phyloP scores from a whole-genome alignment of 1,139 yeast genomes.

The Candida sp. region DNA sequence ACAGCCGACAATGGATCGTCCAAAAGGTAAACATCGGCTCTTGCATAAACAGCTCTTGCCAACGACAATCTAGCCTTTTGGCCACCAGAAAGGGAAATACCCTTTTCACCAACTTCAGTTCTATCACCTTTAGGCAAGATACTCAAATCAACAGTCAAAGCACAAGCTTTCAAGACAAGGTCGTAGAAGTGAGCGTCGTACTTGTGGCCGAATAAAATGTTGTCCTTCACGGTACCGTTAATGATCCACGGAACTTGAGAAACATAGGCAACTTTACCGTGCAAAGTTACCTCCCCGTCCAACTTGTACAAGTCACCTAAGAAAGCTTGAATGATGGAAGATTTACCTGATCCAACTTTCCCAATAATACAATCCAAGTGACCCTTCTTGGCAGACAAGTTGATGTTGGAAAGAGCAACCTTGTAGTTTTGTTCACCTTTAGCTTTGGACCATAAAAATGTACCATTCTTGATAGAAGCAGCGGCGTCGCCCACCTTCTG shows the following conservation, averaged over 20 bases:
- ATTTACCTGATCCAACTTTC: slow-evolving; percentile 91
- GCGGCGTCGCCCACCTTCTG: slow-evolving; percentile 66
- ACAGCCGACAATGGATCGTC: slow-evolving; percentile 43
- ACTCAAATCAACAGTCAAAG: slow-evolving; percentile 36
- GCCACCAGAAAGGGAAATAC: slow-evolving; percentile 44
- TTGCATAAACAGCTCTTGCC: slow-evolving; percentile 43
- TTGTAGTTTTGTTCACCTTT: slow-evolving; percentile 65
- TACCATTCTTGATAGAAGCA: slow-evolving; percentile 71
- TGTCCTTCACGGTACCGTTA: slow-evolving; percentile 41
- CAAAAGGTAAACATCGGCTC: slow-evolving; percentile 40
- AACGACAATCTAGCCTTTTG: slow-evolving; percentile 43
- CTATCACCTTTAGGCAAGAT: slow-evolving; percentile 41
- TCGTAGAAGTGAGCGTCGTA: slow-evolving; percentile 31
- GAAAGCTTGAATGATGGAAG: slow-evolving; percentile 82
- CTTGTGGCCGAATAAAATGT: slow-evolving; percentile 41
- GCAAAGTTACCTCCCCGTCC: slow-evolving; percentile 73
- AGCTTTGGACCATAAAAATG: slow-evolving; percentile 87
- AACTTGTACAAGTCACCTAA: slow-evolving; percentile 87
- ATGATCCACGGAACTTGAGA: slow-evolving; percentile 85
- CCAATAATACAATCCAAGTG: slow-evolving; percentile 90
- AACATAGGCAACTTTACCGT: slow-evolving; percentile 88
- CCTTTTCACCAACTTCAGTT: slow-evolving; percentile 48
- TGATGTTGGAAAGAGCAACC: slow-evolving; percentile 75
- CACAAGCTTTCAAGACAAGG: slow-evolving; percentile 38
- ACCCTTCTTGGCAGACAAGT: slow-evolving; percentile 76